Base-by-base conservation (phyloP, 192 early-diverging fungal species). In the Polychytrium aggregatum region DNA sequence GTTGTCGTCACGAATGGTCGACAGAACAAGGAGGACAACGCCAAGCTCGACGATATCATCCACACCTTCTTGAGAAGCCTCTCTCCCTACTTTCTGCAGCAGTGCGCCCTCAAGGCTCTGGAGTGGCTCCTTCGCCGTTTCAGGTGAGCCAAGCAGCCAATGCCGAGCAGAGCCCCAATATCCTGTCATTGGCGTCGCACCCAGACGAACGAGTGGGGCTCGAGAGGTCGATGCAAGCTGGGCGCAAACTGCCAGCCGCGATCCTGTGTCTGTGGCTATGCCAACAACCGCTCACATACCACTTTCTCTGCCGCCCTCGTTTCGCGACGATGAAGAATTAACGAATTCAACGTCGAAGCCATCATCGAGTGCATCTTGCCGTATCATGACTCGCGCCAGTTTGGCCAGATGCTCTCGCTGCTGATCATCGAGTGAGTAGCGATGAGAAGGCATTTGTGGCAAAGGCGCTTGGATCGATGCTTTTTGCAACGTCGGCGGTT, bases 121-220 rank as follows among this genome's bases (percentile, higher is more conserved):
- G 94, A 98, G 60, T 98, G 91, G 87, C 72, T 98, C 29, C 65
- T 96, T 14, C 78, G 90, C 28, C 75, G 88, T 42, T 86, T 85
- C 56, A 50, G 60, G 70, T 69, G 17, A 8, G 33, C 28, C n/a
- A n/a, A n/a, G n/a, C n/a, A n/a, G n/a, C n/a, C n/a, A n/a, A n/a
- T n/a, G n/a, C n/a, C n/a, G n/a, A n/a, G n/a, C n/a, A n/a, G n/a
- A n/a, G n/a, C n/a, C n/a, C n/a, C n/a, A n/a, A n/a, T n/a, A n/a
- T n/a, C n/a, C n/a, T n/a, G n/a, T n/a, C n/a, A n/a, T n/a, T n/a
- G n/a, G n/a, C n/a, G n/a, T n/a, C n/a, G n/a, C n/a, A n/a, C n/a
- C n/a, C n/a, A n/a, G n/a, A n/a, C n/a, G n/a, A n/a, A n/a, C n/a
- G n/a, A n/a, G n/a, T n/a, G n/a, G n/a, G n/a, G n/a, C n/a, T n/a